Base-by-base conservation (phyloP, 108 stramenopile genomes). In the Nitzschia sp. region DNA sequence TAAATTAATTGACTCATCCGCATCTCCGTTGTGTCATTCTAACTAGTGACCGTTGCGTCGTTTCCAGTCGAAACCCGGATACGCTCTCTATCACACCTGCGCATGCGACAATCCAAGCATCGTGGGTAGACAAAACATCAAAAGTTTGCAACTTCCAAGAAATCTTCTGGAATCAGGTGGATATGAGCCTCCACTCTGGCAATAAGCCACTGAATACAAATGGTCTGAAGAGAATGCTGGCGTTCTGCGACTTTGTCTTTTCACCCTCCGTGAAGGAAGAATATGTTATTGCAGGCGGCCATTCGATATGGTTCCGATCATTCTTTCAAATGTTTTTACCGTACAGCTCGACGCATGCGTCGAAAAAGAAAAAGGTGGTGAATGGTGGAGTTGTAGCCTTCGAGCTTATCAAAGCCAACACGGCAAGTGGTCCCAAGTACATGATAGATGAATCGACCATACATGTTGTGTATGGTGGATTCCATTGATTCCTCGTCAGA, bases 321-420 rank as follows among this genome's bases (percentile, higher is more conserved):
- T 95, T 95, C 68, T 96, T 97, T 78, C 85, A 85, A 22, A 71
- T 76, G 36, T 97, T 84, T 66, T 60, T 97, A 31, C 96, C 96
- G 1, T 64, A 75, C 25, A 69, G 41, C 29, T 50, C 58, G 35
- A 78, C 85, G 4, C 93, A 94, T 70, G 33, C 69, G 21, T 48
- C 78, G n/a, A 93, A 96, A 66, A 86, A 73, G 48, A 93, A 91
- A 68, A 97, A 97, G 76, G 68, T 97, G 61, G 87, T 93, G 44
- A 96, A 96, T 75, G 87, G 89, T n/a, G 96, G 96, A 22, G 72
- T 85, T 28, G 88, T 95, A 6, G 77, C 81, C 38, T 86, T 94
- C 47, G 83, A 82, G 0, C 61, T 97, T 52, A 58, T 86, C 59
- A 87, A 90, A 76, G 88, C 81, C 21, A 81, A 77, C 13, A 73